Conservation (phyloP, 225 moss, liverwort and hornwort species). For the Anthoceros angustus region DNA sequence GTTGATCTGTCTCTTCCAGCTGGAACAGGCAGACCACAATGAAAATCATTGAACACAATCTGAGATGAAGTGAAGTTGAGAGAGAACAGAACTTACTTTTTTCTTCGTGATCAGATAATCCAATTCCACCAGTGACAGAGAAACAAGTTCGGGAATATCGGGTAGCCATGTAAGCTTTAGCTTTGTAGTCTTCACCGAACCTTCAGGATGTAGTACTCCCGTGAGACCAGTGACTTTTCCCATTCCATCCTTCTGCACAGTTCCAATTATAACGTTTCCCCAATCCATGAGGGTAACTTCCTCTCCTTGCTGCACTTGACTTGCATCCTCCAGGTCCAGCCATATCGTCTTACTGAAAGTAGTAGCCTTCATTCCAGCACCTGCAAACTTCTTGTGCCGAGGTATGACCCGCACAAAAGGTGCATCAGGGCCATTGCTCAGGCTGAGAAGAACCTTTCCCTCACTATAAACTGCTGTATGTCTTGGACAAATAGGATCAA, state of each 20-base stretch:
- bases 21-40: slow-evolving; percentile 11
- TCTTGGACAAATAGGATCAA: slow-evolving; percentile 59
- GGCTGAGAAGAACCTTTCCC: slow-evolving; percentile 47
- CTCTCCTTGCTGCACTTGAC: slow-evolving; percentile 38
- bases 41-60: background rate
- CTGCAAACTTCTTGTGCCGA: slow-evolving; percentile 62
- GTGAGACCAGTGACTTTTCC: slow-evolving; percentile 40
- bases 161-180: slow-evolving; percentile 64
- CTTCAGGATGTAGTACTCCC: slow-evolving; percentile 56
- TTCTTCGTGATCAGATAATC: slow-evolving; percentile 72
- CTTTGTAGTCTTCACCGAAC: slow-evolving; percentile 66
- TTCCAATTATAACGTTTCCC: slow-evolving; percentile 60
- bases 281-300: slow-evolving; percentile 82
- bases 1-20: slow-evolving; percentile 63
- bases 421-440: slow-evolving; percentile 45
- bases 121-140: slow-evolving; percentile 53
- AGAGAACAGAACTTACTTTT: slow-evolving; percentile 25
- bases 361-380: slow-evolving; percentile 64
- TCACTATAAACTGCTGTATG: slow-evolving; percentile 56
- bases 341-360: slow-evolving; percentile 47
- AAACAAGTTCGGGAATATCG: slow-evolving; percentile 52
- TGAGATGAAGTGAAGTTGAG: background rate
- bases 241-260: slow-evolving; percentile 34
- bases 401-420: slow-evolving; percentile 41
- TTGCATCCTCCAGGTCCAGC: slow-evolving; percentile 59